Conservation (phyloP, 106 monocot species). For the Dioscorea dumetorum region DNA sequence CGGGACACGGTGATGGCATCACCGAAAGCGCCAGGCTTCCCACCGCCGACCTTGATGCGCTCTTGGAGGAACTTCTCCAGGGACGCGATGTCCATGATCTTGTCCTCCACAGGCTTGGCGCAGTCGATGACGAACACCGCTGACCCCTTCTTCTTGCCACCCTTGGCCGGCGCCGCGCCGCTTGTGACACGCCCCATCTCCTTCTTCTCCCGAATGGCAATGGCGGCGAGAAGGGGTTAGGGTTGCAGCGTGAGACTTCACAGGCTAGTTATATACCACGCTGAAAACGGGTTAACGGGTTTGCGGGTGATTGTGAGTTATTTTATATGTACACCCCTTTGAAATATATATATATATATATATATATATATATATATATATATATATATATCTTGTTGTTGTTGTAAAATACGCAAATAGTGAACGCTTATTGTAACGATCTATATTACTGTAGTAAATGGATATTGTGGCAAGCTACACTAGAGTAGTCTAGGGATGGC, state of each 20-base stretch:
- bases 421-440: too few species aligned
- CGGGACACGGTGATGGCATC: slow-evolving; percentile 51
- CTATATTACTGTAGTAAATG: too few species aligned
- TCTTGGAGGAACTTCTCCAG: slow-evolving; percentile 94
- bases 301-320: too few species aligned
- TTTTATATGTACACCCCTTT: too few species aligned
- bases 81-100: slow-evolving; percentile 90
- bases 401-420: too few species aligned
- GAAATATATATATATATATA: too few species aligned
- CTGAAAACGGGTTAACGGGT: too few species aligned
- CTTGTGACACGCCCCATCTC: slow-evolving; percentile 6
- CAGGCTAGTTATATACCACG: too few species aligned
- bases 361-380: too few species aligned
- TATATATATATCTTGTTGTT: too few species aligned
- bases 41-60: slow-evolving; percentile 79
- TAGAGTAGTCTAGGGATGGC: too few species aligned
- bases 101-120: slow-evolving; percentile 60
- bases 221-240: background rate
- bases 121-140: slow-evolving; percentile 47
- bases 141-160: slow-evolving; percentile 43
- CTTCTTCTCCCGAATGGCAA: background rate
- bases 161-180: slow-evolving; percentile 6
- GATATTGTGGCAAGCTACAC: too few species aligned
- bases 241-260: background rate
- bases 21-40: slow-evolving; percentile 72